phyloP scores from a whole-genome alignment of 108 stramenopile species.

The Skeletonema tropicum region DNA sequence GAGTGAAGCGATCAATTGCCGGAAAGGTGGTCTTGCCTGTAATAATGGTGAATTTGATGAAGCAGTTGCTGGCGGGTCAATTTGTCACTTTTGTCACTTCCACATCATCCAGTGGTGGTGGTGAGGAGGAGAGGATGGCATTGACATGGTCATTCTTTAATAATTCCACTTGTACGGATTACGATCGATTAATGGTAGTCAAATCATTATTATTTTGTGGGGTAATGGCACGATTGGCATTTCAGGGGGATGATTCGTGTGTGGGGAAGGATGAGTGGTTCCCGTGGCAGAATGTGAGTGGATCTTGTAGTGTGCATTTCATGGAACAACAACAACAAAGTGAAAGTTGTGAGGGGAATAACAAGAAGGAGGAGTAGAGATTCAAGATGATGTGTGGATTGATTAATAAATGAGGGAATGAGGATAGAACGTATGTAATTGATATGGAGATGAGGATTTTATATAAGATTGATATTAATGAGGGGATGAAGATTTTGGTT shows the following conservation, averaged over 20 bases:
- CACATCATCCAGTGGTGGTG: too few species aligned
- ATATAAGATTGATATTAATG: too few species aligned
- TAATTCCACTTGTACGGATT: too few species aligned
- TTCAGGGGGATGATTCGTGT: constrained; percentile 2
- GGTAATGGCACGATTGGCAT: neutral
- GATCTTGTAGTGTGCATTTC: neutral
- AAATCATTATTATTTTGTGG: neutral
- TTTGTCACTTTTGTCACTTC: too few species aligned
- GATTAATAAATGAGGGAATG: too few species aligned
- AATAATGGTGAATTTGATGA: neutral
- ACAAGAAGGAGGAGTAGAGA: neutral
- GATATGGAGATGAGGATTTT: too few species aligned
- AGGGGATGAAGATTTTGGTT: too few species aligned
- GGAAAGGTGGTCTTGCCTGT: neutral
- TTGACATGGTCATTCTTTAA: too few species aligned
- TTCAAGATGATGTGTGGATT: too few species aligned
- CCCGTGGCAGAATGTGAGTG: neutral
- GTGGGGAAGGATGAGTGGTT: neutral
- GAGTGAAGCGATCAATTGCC: neutral
- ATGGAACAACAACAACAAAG: neutral
- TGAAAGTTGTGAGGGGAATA: neutral
- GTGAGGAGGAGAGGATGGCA: too few species aligned
- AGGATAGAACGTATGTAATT: neutral
- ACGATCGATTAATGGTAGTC: too few species aligned
- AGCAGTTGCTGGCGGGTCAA: neutral